phyloP scores from a whole-genome alignment of 352 stramenopile species.

The Pythium brachiatum region DNA sequence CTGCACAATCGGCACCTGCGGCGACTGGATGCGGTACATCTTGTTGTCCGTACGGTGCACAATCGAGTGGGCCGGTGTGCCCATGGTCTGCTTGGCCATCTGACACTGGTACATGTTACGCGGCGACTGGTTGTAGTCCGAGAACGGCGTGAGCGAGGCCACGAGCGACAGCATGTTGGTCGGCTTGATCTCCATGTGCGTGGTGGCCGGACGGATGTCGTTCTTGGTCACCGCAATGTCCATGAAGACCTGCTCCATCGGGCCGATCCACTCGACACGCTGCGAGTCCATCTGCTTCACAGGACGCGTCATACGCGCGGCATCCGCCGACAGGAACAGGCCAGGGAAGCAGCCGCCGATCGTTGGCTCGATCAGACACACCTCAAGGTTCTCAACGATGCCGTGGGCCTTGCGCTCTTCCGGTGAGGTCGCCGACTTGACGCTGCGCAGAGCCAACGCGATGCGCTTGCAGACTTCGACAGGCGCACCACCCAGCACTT shows the following conservation, averaged over 20 bases:
- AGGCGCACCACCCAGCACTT: conserved; percentile 91
- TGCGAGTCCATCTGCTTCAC: conserved; percentile 91
- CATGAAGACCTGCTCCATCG: conserved; percentile 98
- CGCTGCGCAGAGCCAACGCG: conserved; percentile 51
- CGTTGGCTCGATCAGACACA: conserved; percentile 76
- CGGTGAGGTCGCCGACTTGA: conserved; percentile 59
- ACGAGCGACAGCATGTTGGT: conserved; percentile 99
- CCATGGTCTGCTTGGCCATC: conserved; percentile 99
- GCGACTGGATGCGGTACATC: conserved; percentile 98
- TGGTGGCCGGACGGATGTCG: conserved; percentile 95
- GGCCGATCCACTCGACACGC: conserved; percentile 96
- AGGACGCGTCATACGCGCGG: conserved; percentile 92
- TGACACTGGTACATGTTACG: conserved; percentile 99
- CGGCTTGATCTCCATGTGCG: conserved; percentile 98
- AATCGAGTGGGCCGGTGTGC: conserved; percentile 96
- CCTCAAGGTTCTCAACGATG: conserved; percentile 77
- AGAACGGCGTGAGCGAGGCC: conserved; percentile 98
- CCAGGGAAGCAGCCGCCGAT: conserved; percentile 95
- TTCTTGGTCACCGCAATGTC: conserved; percentile 96
- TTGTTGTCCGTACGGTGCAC: conserved; percentile 98
- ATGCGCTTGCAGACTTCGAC: conserved; percentile 87
- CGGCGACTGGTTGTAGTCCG: conserved; percentile 99
- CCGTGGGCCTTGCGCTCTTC: conserved; percentile 57
- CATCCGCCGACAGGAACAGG: conserved; percentile 96
- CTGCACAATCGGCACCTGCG: conserved; percentile 98